Percentiles rank a stretch among this genome's conserved stretches.
Conservation (phyloP, 257 asterid genomes). For the Mentha longifolia region DNA sequence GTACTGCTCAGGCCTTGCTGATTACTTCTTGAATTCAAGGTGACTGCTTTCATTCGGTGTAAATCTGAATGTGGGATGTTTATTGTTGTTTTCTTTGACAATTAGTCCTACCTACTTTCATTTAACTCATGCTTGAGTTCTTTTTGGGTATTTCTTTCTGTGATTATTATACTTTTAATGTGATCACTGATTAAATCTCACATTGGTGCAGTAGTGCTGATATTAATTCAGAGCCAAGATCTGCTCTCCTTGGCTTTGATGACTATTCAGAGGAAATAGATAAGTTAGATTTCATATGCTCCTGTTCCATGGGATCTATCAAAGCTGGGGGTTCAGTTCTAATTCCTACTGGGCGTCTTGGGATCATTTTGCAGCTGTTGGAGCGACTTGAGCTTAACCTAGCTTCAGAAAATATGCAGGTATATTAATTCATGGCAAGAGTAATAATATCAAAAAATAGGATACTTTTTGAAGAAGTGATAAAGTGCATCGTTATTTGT, state of each 20-base stretch:
- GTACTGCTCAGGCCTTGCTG: conserved; percentile 31
- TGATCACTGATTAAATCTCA: conserved; percentile 33
- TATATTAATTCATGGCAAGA: conserved; percentile 22
- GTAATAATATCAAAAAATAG: not conserved
- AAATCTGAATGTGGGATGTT: not conserved
- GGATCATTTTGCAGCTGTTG: conserved; percentile 74
- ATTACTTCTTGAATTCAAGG: conserved; percentile 46
- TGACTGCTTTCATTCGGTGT: conserved; percentile 33
- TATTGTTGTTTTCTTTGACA: conserved; percentile 7
- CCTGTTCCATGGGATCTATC: conserved; percentile 65
- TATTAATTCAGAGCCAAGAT: conserved; percentile 38
- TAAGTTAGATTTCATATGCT: conserved; percentile 72
- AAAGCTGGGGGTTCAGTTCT: conserved; percentile 79
- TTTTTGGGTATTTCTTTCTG: not conserved
- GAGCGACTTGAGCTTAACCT: conserved; percentile 61
- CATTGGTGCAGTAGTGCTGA: conserved; percentile 45
- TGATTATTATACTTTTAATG: conserved; percentile 16
- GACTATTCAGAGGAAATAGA: conserved; percentile 69
- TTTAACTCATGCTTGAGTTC: conserved; percentile 7
- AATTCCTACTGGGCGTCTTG: conserved; percentile 79
- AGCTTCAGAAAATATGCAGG: conserved; percentile 66
- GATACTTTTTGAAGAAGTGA: not conserved
- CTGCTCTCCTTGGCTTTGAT: conserved; percentile 36
- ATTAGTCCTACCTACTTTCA: conserved; percentile 13
- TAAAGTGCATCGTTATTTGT: not conserved